Evolutionary conservation across 805 yeast genomes (phyloP), one percentile per base, ranked within the genome.

Genomic region (Brettanomyces custersianus): DNA sequence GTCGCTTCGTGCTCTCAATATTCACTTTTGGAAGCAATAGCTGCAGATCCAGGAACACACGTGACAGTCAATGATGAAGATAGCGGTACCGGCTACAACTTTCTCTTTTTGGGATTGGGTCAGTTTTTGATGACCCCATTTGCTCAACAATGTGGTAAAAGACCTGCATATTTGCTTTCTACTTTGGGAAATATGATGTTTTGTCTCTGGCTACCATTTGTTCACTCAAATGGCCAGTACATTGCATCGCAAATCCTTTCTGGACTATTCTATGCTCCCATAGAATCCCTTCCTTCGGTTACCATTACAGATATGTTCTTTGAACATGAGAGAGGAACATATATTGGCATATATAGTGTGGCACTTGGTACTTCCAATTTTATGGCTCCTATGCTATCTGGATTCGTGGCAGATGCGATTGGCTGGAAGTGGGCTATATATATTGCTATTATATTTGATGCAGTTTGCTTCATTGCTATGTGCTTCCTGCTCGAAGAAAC

Each of bases 61-160:
- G 53, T 52, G 33, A 35, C 49, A 18, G 52, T 46, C 31, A 33
- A 40, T 20, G 51, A 65, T 27, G 52, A 67, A 34, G 63, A 63
- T 39, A 50, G 54, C 15, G 57, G 63, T 33, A 47, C 61, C 8
- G 72, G 69, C 13, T 47, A 63, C 38, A 44, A 54, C 35, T 67
- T 65, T 39, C 44, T 66, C 17, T 65, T 64, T 35, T 31, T 41
- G 47, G 58, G 75, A 31, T 37, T 70, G 27, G 74, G 76, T 1
- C 67, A 74, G 46, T 52, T 68, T 18, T 21, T 72, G 15, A 64
- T 66, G 52, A 77, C 71, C 48, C 79, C 79, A 1, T 37, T 68
- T 5, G 59, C 57, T 4, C 44, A 46, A 53, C 53, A 55, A 21
- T 30, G 42, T 17, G 54, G 53, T 20, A 48, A 58, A 51, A 31